Base-by-base conservation (phyloP, 2,329 filamentous ascomycete species). In the Nectriaceae sp. region DNA sequence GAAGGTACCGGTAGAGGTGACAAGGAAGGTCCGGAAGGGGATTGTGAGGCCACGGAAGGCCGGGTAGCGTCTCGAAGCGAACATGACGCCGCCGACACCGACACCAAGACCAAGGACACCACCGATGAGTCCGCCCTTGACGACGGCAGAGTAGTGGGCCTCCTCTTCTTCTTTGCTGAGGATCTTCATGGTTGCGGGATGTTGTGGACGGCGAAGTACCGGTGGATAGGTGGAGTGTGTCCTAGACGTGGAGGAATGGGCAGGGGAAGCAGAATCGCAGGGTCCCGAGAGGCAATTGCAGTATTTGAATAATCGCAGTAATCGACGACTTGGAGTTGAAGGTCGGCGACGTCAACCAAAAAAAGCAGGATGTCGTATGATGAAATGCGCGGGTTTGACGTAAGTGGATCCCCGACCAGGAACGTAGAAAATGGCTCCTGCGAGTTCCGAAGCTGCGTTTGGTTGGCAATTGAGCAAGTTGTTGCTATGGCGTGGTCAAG, bases 151-250 rank as follows among this genome's bases (percentile, higher is more conserved):
- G 82, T 95, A 96, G 80, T 97, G 92, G 45, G 82, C 89, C 52
- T 78, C 70, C 75, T 97, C 92, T 75, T 97, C 90, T 82, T 97
- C 90, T 70, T 93, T 90, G 63, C 89, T 95, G 68, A 97, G 81
- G 67, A 97, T 78, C 87, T 97, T 97, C 94, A 97, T 99, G 55
- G 42, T 78, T 71, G 61, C 56, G 58, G 57, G 35, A 52, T 44
- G 46, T 44, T 53, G 45, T 26, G 38, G 41, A 38, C 13, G 42
- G 16, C 31, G 31, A 37, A 15, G n/a, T 22, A 42, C 8, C 10
- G 15, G 20, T 29, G 11, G 42, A 44, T 16, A 20, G 29, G 18
- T 16, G 21, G 40, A 21, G 41, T 6, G 26, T 44, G 4, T 21
- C 19, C 37, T 21, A n/a, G 31, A 15, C 3, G 19, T 6, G 29